Base-by-base conservation (phyloP, 768 basidiomycete genomes). In the Tricholoma sp. region DNA sequence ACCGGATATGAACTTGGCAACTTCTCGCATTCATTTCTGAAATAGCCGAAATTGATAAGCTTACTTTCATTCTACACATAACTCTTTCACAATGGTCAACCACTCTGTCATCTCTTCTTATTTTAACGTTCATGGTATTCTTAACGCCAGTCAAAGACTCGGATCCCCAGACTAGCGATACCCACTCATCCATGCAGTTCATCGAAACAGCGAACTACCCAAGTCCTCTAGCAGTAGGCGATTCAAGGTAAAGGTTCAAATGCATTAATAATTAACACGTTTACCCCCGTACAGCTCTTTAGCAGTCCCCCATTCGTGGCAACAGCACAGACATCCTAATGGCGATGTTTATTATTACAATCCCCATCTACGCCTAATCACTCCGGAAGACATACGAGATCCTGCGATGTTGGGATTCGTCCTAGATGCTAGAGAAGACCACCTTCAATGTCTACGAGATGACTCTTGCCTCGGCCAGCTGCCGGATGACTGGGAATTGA, bases 321-420 rank as follows among this genome's bases (percentile, higher is more conserved):
- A 66, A 44, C 65, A 65, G 54, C 68, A 67, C 54, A 37, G 65
- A 44, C 76, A 79, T 57, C 75, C 77, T n/a, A 78, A 77, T 58
- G 74, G 74, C 63, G 76, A 76, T 65, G 59, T 72, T 44, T 80
- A 80, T 61, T 80, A 69, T 64, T 72, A 73, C 63, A 68, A 78
- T 59, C 57, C 57, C 20, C 56, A 59, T 15, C 60, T 73, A 41
- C 70, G 71, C 17, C 50, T 78, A 50, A 68, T 76, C 47, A 76
- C 77, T 0, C 68, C 73, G 6, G 75, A 76, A 54, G 66, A 78
- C 58, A 70, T 79, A 45, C 66, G 68, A 24, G 62, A 73, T 45
- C 64, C 68, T 8, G 55, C 60, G 8, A 74, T 67, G 48, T 63
- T 76, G 36, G 60, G 58, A 45, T 64, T 72, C 54, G 63, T 77